These are phyloP conservation scores for Syncephalastrum sp. DNA, from an alignment of 371 early-diverging fungal genomes.

Conservation along the genomic window DNA sequence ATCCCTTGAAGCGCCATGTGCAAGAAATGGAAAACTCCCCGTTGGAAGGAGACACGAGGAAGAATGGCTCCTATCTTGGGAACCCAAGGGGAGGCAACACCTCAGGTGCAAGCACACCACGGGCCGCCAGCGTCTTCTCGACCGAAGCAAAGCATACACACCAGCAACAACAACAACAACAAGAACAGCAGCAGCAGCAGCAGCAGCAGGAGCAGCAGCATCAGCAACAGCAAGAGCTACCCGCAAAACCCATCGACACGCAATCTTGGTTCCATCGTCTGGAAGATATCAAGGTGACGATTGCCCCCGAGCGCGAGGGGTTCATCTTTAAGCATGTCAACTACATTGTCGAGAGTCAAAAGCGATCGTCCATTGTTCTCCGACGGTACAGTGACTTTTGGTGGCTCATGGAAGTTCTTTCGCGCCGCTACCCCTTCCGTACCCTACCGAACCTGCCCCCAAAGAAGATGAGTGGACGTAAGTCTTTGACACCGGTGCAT, in stretches of 20 bases:
- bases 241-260: conserved; percentile 7
- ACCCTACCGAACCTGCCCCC: conserved; percentile 47
- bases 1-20: conserved; percentile 5
- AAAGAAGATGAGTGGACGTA: conserved; percentile 47
- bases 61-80: no score
- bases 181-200: background rate
- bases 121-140: background rate
- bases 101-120: no score
- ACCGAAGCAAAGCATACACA: conserved; percentile 3
- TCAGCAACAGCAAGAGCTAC: background rate
- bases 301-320: conserved; percentile 72
- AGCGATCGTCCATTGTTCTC: conserved; percentile 39
- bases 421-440: conserved; percentile 42
- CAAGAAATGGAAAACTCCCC: conserved; percentile 5
- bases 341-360: conserved; percentile 47
- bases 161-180: conserved; percentile 3
- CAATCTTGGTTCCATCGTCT: conserved; percentile 50
- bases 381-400: conserved; percentile 51
- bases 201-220: background rate
- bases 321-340: conserved; percentile 54
- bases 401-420: conserved; percentile 41
- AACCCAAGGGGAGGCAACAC: no score
- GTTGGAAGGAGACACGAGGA: conserved; percentile 4
- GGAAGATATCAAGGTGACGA: conserved; percentile 57
- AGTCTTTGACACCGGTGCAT: conserved; percentile 54